Percentiles rank a stretch among this genome's conserved stretches.
Evolutionary conservation across 2,329 filamentous ascomycete species (phyloP).

Genomic region (Colletotrichum neosansevieriae): DNA sequence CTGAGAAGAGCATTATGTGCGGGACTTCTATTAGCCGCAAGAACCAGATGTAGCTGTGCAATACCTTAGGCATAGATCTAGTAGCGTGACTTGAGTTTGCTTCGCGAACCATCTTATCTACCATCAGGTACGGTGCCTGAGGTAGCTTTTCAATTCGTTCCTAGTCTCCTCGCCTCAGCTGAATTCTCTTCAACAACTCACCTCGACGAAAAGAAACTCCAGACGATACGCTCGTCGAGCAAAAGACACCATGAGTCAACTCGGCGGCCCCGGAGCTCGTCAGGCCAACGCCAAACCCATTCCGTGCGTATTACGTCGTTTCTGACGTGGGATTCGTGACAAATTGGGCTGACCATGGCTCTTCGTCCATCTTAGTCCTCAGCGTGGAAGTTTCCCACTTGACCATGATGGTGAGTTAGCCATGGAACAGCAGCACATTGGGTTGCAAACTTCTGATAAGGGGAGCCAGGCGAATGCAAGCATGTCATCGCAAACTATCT

Average conservation of each 20-base stretch:
- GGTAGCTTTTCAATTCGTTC: no score
- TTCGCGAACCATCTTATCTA: no score
- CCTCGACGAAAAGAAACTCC: not conserved
- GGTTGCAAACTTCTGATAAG: conserved; percentile 10
- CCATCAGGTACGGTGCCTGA: no score
- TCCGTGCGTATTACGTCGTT: conserved; percentile 65
- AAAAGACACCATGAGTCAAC: conserved; percentile 65
- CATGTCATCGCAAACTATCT: conserved; percentile 88
- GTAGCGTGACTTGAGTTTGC: no score
- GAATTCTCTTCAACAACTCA: not conserved
- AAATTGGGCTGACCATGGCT: not conserved
- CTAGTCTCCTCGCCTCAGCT: no score
- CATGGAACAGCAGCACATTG: not conserved
- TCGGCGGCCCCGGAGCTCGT: conserved; percentile 78
- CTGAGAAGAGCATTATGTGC: no score
- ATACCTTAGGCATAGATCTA: no score
- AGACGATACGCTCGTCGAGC: not conserved
- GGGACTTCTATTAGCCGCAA: no score
- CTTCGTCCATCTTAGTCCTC: conserved; percentile 69
- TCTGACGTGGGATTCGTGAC: not conserved
- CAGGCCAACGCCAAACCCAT: conserved; percentile 74
- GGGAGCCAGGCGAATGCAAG: conserved; percentile 85
- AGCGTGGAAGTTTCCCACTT: conserved; percentile 94
- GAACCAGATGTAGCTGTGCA: no score
- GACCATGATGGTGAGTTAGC: conserved; percentile 80